phyloP scores from a whole-genome alignment of 352 stramenopile genomes.

The Globisporangium irregulare region DNA sequence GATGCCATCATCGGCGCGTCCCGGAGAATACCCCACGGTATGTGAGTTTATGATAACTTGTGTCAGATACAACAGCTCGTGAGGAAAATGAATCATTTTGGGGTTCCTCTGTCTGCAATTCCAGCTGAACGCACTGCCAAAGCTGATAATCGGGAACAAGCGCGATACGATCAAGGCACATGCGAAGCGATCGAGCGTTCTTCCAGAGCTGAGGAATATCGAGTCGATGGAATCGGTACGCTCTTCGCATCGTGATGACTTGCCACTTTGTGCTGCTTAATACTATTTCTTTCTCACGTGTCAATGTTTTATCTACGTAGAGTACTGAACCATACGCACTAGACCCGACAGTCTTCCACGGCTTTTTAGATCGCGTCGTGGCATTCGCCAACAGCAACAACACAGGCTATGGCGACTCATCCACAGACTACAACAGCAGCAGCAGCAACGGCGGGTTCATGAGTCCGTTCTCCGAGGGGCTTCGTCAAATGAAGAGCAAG shows the following conservation, averaged over 20 bases:
- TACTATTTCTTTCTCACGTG: neutral
- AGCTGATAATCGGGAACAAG: slow-evolving; percentile 84
- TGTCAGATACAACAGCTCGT: neutral
- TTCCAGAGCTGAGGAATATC: slow-evolving; percentile 46
- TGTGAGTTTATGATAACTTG: neutral
- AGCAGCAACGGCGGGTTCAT: slow-evolving; percentile 8
- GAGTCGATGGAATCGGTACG: slow-evolving; percentile 57
- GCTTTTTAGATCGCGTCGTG: slow-evolving; percentile 64
- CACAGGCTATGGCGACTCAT: slow-evolving; percentile 13
- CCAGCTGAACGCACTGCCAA: slow-evolving; percentile 50
- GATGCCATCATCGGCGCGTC: slow-evolving; percentile 26
- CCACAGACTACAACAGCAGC: slow-evolving; percentile 9
- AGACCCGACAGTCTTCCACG: slow-evolving; percentile 48
- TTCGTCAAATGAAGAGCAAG: slow-evolving; percentile 49
- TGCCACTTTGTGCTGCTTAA: neutral
- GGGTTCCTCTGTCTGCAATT: neutral
- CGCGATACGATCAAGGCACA: slow-evolving; percentile 41
- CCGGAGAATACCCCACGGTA: slow-evolving; percentile 41
- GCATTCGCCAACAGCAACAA: slow-evolving; percentile 44
- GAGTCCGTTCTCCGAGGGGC: slow-evolving; percentile 27
- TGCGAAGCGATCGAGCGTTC: slow-evolving; percentile 27
- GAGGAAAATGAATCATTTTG: neutral
- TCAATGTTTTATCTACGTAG: slow-evolving; percentile 23
- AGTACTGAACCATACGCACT: slow-evolving; percentile 54
- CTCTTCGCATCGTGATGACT: neutral